Evolutionary conservation across 768 basidiomycete species (phyloP).

Genomic region (Boletus rubescentipes): DNA sequence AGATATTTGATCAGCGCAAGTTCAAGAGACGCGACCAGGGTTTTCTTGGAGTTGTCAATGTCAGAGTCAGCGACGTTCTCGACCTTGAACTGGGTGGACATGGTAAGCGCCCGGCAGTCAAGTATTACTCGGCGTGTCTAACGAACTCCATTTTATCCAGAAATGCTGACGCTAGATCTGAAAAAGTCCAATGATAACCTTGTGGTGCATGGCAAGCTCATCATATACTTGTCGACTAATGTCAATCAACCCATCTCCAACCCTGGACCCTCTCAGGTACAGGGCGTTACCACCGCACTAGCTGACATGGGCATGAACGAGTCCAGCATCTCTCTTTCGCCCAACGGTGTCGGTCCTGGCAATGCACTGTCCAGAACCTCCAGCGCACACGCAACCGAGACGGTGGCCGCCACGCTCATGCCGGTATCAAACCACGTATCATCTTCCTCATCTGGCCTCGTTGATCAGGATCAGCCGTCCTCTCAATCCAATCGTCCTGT

Average conservation of each 20-base stretch:
- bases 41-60: constrained; percentile 96
- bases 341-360: constrained; percentile 36
- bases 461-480: constrained; percentile 30
- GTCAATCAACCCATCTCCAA: constrained; percentile 80
- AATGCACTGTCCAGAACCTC: constrained; percentile 56
- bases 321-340: constrained; percentile 60
- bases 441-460: constrained; percentile 24
- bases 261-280: constrained; percentile 73
- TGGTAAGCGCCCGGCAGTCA: constrained; percentile 52
- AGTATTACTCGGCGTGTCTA: background rate
- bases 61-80: constrained; percentile 85
- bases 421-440: constrained; percentile 38
- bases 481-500: constrained; percentile 36
- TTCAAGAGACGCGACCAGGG: constrained; percentile 99
- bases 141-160: constrained; percentile 38
- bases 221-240: constrained; percentile 94
- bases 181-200: constrained; percentile 99
- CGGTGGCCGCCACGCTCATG: constrained; percentile 40
- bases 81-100: constrained; percentile 93
- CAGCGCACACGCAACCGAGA: constrained; percentile 67
- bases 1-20: constrained; percentile 99
- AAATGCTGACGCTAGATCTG: constrained; percentile 94
- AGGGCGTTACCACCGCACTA: constrained; percentile 57
- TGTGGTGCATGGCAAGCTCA: constrained; percentile 96
- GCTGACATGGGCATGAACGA: constrained; percentile 59